phyloP scores from a whole-genome alignment of 257 asterid species.

The Gentiana macrophylla region DNA sequence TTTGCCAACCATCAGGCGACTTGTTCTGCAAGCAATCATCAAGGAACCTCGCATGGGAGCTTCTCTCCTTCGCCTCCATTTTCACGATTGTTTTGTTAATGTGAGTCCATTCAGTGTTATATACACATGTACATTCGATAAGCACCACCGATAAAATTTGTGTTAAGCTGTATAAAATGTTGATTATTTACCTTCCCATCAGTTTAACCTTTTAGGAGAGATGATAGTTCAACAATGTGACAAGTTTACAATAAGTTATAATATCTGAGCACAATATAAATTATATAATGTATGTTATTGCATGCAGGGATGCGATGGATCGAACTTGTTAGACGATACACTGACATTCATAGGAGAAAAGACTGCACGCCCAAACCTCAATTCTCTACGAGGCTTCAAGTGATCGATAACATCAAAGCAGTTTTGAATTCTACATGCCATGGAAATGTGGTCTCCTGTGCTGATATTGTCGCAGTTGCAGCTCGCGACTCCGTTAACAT shows the following conservation, averaged over 20 bases:
- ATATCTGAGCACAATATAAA: too few species aligned
- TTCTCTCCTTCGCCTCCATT: conserved; percentile 61
- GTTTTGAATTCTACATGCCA: conserved; percentile 35
- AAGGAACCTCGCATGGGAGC: conserved; percentile 63
- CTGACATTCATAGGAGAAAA: conserved; percentile 49
- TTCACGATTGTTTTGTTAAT: conserved; percentile 66
- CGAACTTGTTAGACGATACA: conserved; percentile 47
- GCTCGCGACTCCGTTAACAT: conserved; percentile 45
- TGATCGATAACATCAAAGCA: conserved; percentile 40
- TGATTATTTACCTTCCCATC: too few species aligned
- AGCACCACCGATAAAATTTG: too few species aligned
- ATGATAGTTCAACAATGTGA: too few species aligned
- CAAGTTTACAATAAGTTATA: too few species aligned
- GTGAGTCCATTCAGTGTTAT: conserved; percentile 23
- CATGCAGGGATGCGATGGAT: conserved; percentile 64
- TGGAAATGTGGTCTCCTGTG: conserved; percentile 42
- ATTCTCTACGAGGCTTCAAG: conserved; percentile 41
- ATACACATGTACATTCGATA: not conserved
- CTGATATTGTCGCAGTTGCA: conserved; percentile 48
- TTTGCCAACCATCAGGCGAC: conserved; percentile 27
- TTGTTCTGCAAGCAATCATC: conserved; percentile 22
- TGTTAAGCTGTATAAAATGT: too few species aligned
- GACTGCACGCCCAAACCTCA: conserved; percentile 28
- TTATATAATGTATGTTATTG: too few species aligned
- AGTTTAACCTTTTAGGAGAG: too few species aligned